Conservation (phyloP, 2,329 filamentous ascomycete species). For the Fusarium sp. region DNA sequence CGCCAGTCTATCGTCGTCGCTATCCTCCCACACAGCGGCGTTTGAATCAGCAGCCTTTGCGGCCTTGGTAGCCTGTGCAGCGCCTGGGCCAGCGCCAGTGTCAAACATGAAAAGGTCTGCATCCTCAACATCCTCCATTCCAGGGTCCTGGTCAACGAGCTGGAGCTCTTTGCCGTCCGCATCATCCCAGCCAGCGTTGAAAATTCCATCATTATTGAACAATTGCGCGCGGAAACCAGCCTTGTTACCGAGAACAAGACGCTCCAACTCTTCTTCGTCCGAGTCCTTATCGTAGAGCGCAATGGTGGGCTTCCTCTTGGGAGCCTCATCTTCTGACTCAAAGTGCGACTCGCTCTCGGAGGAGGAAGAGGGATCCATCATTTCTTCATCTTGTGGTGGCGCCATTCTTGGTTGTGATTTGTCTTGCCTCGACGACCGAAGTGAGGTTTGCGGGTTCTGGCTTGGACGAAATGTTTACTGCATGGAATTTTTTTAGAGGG, state of each 20-base stretch:
- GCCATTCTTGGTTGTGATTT: conserved; percentile 47
- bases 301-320: conserved; percentile 47
- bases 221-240: conserved; percentile 83
- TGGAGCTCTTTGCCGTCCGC: conserved; percentile 49
- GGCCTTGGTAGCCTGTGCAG: conserved; percentile 48
- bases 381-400: conserved; percentile 46
- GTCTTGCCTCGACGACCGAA: conserved; percentile 6
- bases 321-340: conserved; percentile 45
- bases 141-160: conserved; percentile 56
- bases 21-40: conserved; percentile 86
- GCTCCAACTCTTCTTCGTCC: conserved; percentile 86
- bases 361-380: conserved; percentile 43
- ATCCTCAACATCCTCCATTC: conserved; percentile 76
- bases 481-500: conserved; percentile 49
- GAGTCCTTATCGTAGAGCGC: conserved; percentile 74
- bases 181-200: conserved; percentile 49
- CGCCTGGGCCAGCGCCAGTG: conserved; percentile 62
- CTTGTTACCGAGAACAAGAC: conserved; percentile 87
- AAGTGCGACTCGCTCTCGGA: conserved; percentile 48
- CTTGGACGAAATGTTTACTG: conserved; percentile 37
- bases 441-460: conserved; percentile 26
- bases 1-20: conserved; percentile 88
- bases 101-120: conserved; percentile 89
- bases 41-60: conserved; percentile 48
- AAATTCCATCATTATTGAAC: conserved; percentile 63